Percentiles rank a stretch among this genome's conserved stretches.
These are phyloP conservation scores for Teunomyces panamensis DNA, from an alignment of 805 yeast species.

Conservation along the genomic window DNA sequence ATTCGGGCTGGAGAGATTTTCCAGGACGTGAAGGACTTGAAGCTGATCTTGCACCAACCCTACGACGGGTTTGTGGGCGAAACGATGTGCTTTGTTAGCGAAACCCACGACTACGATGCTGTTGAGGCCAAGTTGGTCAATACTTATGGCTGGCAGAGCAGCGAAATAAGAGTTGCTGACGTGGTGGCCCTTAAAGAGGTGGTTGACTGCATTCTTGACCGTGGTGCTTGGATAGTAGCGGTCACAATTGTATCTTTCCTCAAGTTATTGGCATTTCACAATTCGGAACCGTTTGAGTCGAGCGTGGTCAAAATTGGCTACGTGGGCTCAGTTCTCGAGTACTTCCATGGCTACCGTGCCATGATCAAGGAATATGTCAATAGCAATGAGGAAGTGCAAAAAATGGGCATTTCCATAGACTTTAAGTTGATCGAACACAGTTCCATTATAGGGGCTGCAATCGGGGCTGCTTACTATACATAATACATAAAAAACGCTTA, in stretches of 20 bases:
- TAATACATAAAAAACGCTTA: background rate
- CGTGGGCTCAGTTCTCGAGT: conserved; percentile 51
- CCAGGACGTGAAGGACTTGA: conserved; percentile 11
- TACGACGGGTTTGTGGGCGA: conserved; percentile 40
- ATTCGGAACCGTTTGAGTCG: conserved; percentile 11
- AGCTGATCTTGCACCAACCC: conserved; percentile 13
- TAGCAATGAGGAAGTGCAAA: conserved; percentile 19
- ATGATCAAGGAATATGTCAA: conserved; percentile 21
- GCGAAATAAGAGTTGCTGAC: conserved; percentile 22
- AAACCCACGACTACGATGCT: conserved; percentile 17
- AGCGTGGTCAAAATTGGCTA: conserved; percentile 39
- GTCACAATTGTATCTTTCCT: conserved; percentile 38
- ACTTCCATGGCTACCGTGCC: conserved; percentile 38
- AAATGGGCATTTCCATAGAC: conserved; percentile 30
- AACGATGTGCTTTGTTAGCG: conserved; percentile 38
- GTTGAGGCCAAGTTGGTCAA: conserved; percentile 19
- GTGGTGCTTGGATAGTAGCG: conserved; percentile 46
- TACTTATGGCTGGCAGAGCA: conserved; percentile 20
- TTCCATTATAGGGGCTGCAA: conserved; percentile 53
- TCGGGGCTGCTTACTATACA: conserved; percentile 42
- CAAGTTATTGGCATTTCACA: conserved; percentile 24
- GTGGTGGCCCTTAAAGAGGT: conserved; percentile 25
- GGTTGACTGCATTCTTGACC: conserved; percentile 35
- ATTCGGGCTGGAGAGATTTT: conserved; percentile 27
- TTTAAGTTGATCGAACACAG: conserved; percentile 44